Percentiles rank a stretch among this genome's conserved stretches.
Evolutionary conservation across 2,329 filamentous ascomycete species (phyloP).

Genomic region (Cytospora piceae): DNA sequence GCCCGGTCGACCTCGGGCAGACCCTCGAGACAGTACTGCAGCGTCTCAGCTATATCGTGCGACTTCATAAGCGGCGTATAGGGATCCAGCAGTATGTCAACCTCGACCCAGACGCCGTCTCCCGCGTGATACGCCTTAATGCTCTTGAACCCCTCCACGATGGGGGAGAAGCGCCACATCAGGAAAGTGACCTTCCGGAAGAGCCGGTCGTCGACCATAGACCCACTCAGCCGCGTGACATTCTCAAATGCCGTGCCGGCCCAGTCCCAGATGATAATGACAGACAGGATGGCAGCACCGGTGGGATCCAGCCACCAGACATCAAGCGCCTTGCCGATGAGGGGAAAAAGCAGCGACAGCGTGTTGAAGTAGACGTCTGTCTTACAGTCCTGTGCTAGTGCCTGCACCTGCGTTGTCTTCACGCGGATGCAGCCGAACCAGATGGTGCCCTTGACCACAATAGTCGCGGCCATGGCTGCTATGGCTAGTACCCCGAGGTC

Average conservation of each 20-base stretch:
- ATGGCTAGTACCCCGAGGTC: conserved; percentile 57
- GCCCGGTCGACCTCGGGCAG: conserved; percentile 45
- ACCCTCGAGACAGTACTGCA: conserved; percentile 65
- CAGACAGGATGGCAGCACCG: conserved; percentile 64
- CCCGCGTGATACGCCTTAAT: conserved; percentile 64
- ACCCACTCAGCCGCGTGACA: conserved; percentile 61
- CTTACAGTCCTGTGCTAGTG: conserved; percentile 66
- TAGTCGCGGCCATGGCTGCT: conserved; percentile 59
- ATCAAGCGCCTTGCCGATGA: conserved; percentile 60
- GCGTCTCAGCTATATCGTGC: conserved; percentile 65
- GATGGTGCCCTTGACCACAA: conserved; percentile 63
- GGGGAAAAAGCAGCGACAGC: conserved; percentile 63
- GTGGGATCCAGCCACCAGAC: conserved; percentile 70
- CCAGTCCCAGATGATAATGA: conserved; percentile 74
- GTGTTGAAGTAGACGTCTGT: conserved; percentile 69
- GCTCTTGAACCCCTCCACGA: conserved; percentile 58
- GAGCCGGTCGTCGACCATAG: conserved; percentile 55
- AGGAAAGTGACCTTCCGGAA: conserved; percentile 63
- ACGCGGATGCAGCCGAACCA: conserved; percentile 62
- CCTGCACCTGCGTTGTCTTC: conserved; percentile 67
- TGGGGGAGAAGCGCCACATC: conserved; percentile 58
- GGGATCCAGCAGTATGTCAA: conserved; percentile 61
- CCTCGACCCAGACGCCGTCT: conserved; percentile 66
- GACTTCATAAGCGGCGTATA: conserved; percentile 54
- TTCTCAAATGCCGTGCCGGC: conserved; percentile 63